Base-by-base conservation (phyloP, 345 rosid genomes). In the Draba incana region DNA sequence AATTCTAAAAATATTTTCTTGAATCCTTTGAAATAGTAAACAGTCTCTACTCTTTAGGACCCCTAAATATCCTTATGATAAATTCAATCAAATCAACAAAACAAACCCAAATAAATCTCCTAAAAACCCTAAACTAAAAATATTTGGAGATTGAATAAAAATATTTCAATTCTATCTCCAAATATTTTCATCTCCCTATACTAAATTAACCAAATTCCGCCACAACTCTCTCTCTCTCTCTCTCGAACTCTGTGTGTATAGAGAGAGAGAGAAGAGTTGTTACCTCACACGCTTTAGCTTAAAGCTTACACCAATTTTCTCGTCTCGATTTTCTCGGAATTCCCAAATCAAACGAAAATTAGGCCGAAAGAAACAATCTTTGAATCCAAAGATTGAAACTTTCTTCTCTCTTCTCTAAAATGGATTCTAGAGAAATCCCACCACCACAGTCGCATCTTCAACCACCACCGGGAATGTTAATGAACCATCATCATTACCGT, bases 361-460 rank as follows among this genome's bases (percentile, higher is more conserved):
- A 50, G 31, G 77, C 77, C 77, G 78, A 67, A 74, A 61, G 73
- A 52, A 52, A 43, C 56, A 54, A 46, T 69, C 70, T 51, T 49
- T 71, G 50, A 41, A 33, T 5, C 31, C 1, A 31, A 30, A 31
- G 50, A 27, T 64, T 61, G 69, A 31, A 31, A 1, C 54, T 37
- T 44, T 25, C 62, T 16, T 42, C 31, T 35, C 20, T 4, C 39
- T 35, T 66, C 53, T 68, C 62, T 35, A 38, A 20, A 20, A 85
- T 85, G 90, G 90, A 86, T 62, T 68, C 86, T 5, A 80, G 92
- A 71, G 87, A 83, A 10, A 71, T 59, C 59, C 72, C 76, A 73
- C 69, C 76, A 42, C 57, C 75, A 71, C 58, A 66, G 56, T 73
- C 70, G 12, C 77, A 64, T 13, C 54, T 62, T 46, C 79, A 75